Percentiles rank a stretch among this genome's conserved stretches.
These are phyloP conservation scores for Gillenia trifoliata DNA, from an alignment of 306 rosid species.

Conservation along the genomic window DNA sequence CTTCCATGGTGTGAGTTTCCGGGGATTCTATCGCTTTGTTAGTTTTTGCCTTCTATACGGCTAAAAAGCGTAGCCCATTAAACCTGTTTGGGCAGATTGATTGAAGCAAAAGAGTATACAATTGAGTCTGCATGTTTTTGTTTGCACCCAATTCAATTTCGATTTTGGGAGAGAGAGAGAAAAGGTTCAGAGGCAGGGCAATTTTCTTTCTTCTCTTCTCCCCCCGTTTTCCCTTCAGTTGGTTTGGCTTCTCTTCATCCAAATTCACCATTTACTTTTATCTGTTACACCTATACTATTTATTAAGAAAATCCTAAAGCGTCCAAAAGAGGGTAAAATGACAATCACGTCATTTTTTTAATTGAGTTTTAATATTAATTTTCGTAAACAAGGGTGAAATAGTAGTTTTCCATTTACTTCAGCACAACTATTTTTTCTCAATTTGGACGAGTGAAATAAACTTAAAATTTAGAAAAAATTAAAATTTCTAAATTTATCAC, in stretches of 20 bases:
- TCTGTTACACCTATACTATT: no score
- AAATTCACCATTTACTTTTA: no score
- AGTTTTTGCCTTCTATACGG: slow-evolving; percentile 33
- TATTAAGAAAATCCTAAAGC: no score
- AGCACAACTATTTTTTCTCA: no score
- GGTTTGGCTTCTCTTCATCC: slow-evolving; percentile 26
- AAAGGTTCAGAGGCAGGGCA: slow-evolving; percentile 21
- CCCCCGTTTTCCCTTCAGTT: background rate
- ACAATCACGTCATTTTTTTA: no score
- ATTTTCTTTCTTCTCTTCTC: slow-evolving; percentile 2
- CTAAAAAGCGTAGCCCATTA: slow-evolving; percentile 38
- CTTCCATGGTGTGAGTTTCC: slow-evolving; percentile 63
- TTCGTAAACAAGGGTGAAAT: no score
- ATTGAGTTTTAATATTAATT: no score
- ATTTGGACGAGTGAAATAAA: no score
- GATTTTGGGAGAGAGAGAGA: slow-evolving; percentile 19
- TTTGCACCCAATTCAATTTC: slow-evolving; percentile 24
- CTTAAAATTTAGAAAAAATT: no score
- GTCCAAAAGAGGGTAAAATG: no score
- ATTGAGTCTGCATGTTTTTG: slow-evolving; percentile 24
- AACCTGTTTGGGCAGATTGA: slow-evolving; percentile 21
- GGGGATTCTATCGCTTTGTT: slow-evolving; percentile 13
- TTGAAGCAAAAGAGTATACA: slow-evolving; percentile 28
- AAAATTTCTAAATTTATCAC: no score
- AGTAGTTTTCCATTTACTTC: no score